phyloP scores from a whole-genome alignment of 768 basidiomycete species.

The Lyophyllum atratum region DNA sequence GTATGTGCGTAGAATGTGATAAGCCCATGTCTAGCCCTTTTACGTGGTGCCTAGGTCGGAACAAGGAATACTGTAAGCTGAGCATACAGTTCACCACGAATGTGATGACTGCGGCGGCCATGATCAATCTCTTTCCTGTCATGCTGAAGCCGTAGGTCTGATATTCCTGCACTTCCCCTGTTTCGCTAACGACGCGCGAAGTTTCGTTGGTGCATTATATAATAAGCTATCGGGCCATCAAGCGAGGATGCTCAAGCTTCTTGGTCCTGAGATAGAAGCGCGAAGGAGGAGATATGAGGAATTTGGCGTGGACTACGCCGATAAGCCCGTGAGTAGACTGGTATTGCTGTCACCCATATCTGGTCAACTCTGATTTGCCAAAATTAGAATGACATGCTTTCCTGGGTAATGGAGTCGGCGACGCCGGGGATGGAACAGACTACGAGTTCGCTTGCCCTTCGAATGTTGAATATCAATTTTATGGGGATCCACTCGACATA shows the following conservation, averaged over 20 bases:
- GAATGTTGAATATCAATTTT: conserved; percentile 37
- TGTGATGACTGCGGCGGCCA: conserved; percentile 20
- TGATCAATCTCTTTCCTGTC: conserved; percentile 29
- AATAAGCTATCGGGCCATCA: conserved; percentile 8
- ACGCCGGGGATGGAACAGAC: conserved; percentile 7
- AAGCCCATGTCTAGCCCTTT: background rate
- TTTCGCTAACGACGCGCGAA: background rate
- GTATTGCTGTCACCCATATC: background rate
- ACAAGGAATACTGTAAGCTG: conserved; percentile 27
- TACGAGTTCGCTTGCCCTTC: conserved; percentile 11
- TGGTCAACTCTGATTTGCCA: background rate
- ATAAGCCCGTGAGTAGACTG: conserved; percentile 12
- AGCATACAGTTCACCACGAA: conserved; percentile 28
- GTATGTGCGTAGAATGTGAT: conserved; percentile 24
- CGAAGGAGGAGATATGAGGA: conserved; percentile 6
- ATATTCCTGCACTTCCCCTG: background rate
- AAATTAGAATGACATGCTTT: conserved; percentile 19
- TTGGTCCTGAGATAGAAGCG: conserved; percentile 9
- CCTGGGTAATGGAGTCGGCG: conserved; percentile 21
- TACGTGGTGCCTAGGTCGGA: conserved; percentile 22
- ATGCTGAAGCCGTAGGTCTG: conserved; percentile 30
- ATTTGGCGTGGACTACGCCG: conserved; percentile 7
- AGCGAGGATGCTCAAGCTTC: background rate
- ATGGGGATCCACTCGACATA: conserved; percentile 34
- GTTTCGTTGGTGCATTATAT: conserved; percentile 10